A percentile compares a stretch with the other conserved stretches of the same genome.
Conservation (phyloP, 257 asterid genomes). For the Asclepias syriaca region DNA sequence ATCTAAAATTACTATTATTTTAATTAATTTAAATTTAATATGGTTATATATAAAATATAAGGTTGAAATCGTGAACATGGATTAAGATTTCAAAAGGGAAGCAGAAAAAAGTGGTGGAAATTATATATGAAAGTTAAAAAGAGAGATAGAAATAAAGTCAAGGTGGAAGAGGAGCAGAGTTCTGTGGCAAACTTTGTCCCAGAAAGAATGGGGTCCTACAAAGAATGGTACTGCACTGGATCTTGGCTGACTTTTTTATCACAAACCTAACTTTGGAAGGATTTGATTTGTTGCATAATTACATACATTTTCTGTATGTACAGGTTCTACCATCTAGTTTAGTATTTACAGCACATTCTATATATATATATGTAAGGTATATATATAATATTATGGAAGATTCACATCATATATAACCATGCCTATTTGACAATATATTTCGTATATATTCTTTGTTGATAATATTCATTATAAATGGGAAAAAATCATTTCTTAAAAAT, state of each 20-base stretch:
- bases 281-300: constrained; percentile 6
- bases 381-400: too few relatives aligned
- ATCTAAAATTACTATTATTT: too few relatives aligned
- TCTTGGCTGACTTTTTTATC: constrained; percentile 16
- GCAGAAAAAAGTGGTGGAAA: not conserved
- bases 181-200: constrained; percentile 4
- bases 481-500: too few relatives aligned
- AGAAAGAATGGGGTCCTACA: constrained; percentile 14
- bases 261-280: constrained; percentile 14
- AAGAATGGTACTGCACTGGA: constrained; percentile 9
- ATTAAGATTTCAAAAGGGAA: too few relatives aligned
- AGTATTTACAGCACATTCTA: not conserved
- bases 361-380: too few relatives aligned
- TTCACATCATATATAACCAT: too few relatives aligned
- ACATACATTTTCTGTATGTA: not conserved
- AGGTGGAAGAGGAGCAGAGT: constrained; percentile 3
- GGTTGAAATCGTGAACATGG: too few relatives aligned
- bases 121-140: not conserved
- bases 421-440: too few relatives aligned
- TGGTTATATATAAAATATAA: too few relatives aligned
- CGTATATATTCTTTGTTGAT: too few relatives aligned
- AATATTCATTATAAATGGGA: too few relatives aligned
- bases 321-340: not conserved
- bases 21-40: too few relatives aligned
- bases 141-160: not conserved